Base-by-base conservation (phyloP, 2,329 filamentous ascomycete species). In the Pseudogymnoascus sp. region DNA sequence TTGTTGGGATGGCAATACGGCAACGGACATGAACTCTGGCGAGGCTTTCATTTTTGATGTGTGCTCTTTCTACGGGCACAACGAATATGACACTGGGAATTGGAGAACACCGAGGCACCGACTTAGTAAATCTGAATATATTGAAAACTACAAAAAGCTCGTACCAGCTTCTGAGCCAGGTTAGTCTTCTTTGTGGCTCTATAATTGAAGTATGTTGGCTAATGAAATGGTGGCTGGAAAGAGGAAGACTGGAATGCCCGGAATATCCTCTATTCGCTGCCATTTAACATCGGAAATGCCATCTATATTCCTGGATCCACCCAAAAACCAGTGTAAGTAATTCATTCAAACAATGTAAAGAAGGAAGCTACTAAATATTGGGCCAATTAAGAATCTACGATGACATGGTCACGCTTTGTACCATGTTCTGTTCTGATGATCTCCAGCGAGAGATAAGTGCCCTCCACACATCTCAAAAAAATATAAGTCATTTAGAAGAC, bases 51-150 rank as follows among this genome's bases (percentile, higher is more conserved):
- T 66, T 2, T 65, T 64, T 22, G 63, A 62, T 60, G 57, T 43
- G 22, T 20, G 41, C 15, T 37, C 43, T 2, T 62, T 59, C 28
- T 64, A 64, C 38, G 58, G 57, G 25, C 47, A 72, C 64, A 64
- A 64, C 37, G 62, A 63, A 33, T 58, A 47, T 15, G 63, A 64
- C 8, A 38, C 60, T 67, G 53, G 64, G 9, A 64, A 62, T 15
- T 66, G 66, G 65, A 62, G 62, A 18, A 6, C 41, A 28, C 41
- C 20, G n/a, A 47, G 28, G 14, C 25, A 33, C 4, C 43, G 25
- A 33, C 30, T 60, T 38, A 37, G 57, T 41, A 61, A 47, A 58
- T 57, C 36, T 33, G 38, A 35, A 15, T 14, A 28, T 18, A 37
- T 33, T 25, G 15, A 57, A 57, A 43, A 47, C 38, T 60, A 30